Percentiles rank a stretch among this genome's conserved stretches.
Conservation (phyloP, 306 rosid genomes). For the Luffa acutangula region DNA sequence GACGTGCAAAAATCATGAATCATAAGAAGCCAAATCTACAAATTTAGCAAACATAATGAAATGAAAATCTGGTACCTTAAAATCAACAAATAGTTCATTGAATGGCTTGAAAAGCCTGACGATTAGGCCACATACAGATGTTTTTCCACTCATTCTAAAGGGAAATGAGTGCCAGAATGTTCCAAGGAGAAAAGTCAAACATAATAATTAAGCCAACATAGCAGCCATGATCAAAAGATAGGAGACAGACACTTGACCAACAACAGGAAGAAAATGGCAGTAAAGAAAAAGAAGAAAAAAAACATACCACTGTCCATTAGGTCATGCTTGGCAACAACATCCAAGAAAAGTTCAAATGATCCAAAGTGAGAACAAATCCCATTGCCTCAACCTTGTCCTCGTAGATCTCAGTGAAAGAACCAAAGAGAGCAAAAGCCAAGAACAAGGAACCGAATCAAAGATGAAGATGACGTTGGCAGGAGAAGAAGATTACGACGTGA, state of each 20-base stretch:
- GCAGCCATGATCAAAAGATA: not conserved
- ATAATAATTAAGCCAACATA: not conserved
- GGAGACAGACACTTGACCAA: not conserved
- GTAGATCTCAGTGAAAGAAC: not conserved
- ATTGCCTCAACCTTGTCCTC: conserved; percentile 24
- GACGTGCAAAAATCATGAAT: not conserved
- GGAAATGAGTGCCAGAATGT: not conserved
- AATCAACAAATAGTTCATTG: conserved; percentile 76
- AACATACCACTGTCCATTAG: conserved; percentile 69
- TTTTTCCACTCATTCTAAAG: conserved; percentile 9
- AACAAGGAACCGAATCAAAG: conserved; percentile 20
- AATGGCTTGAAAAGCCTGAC: conserved; percentile 89
- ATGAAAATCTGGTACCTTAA: conserved; percentile 34
- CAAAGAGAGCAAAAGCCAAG: conserved; percentile 20
- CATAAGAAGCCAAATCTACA: too few species aligned
- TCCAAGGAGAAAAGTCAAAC: not conserved
- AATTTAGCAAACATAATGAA: not conserved
- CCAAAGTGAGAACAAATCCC: conserved; percentile 79
- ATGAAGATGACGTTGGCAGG: conserved; percentile 40
- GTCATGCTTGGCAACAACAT: conserved; percentile 54
- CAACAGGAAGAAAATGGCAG: not conserved
- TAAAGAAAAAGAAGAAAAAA: too few species aligned
- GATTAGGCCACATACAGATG: conserved; percentile 59
- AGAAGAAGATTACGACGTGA: not conserved
- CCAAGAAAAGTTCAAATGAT: conserved; percentile 75